Base-by-base conservation (phyloP, 129 eudicot species). In the Flaveria trinervia region DNA sequence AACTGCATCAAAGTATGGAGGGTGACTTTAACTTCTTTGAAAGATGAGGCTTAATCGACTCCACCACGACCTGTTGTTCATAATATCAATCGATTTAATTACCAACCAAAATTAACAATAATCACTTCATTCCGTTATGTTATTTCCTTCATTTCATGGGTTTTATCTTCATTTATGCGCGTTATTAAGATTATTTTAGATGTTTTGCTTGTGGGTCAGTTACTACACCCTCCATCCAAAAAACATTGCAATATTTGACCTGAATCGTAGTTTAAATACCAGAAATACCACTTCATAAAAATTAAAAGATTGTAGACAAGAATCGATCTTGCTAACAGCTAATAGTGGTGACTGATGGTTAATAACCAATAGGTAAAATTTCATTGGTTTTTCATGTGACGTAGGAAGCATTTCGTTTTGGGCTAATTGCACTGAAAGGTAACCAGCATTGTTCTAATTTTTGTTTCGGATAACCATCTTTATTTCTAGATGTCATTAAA, bases 41-140 rank as follows among this genome's bases (percentile, higher is more conserved):
- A 75, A 93, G 96, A 82, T 88, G 85, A 81, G 97, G 91, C 81
- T 87, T 93, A 72, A 89, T 85, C 25, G 98, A 90, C 84, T 93
- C 98, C 72, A 94, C 93, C 56, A 91, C 98, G 26, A 94, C 98
- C 97, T 94, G 93, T 68, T 61, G 36, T 44, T 69, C 44, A 76
- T 23, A 9, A 72, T 18, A 79, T 78, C 59, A 78, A 43, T 26
- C 8, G 23, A 33, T 12, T 25, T 11, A 73, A 3, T 7, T 15
- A 72, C 10, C 73, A 41, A 54, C 60, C 60, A 54, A 78, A 70
- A 59, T 1, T 2, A 28, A 45, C 10, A 5, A 68, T 49, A 20
- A 48, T 3, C 16, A 13, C 54, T 48, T 10, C 46, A 17, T 50
- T 49, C 44, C 12, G 49, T 36, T 49, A 20, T 51, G 55, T 66